phyloP scores from a whole-genome alignment of 192 early-diverging fungal genomes.

The Mortierella antarctica region DNA sequence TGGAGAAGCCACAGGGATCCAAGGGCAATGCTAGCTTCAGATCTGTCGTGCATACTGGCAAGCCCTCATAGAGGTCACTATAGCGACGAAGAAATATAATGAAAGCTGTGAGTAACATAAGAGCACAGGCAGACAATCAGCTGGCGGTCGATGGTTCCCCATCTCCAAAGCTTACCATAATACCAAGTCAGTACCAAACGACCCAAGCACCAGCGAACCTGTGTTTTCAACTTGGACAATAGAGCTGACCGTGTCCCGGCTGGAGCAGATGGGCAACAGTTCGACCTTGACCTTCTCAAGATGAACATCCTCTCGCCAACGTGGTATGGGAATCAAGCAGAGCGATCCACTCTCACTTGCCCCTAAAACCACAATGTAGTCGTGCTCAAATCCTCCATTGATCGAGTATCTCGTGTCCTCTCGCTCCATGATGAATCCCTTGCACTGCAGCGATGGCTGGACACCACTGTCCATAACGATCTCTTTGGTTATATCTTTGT shows the following conservation, averaged over 20 bases:
- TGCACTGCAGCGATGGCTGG: not conserved
- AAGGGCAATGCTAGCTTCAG: not conserved
- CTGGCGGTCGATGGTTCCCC: not conserved
- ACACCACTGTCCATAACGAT: not conserved
- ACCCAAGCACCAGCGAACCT: constrained; percentile 1
- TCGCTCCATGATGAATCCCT: not conserved
- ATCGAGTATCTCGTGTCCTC: not conserved
- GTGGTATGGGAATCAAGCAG: constrained; percentile 13
- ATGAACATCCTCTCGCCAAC: not conserved
- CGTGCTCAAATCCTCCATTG: not conserved
- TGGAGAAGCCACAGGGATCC: not conserved
- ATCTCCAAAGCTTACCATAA: constrained; percentile 7
- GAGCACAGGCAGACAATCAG: not conserved
- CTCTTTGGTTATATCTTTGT: not conserved
- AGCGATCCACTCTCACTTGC: constrained; percentile 11
- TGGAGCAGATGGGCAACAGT: too few relatives aligned
- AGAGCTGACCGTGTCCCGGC: not conserved
- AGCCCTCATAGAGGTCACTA: constrained; percentile 11
- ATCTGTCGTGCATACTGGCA: constrained; percentile 3
- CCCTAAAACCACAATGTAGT: constrained; percentile 5
- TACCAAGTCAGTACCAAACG: constrained; percentile 2
- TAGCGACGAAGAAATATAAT: not conserved
- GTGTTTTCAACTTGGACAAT: constrained; percentile 2
- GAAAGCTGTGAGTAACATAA: not conserved
- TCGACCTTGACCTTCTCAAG: not conserved